Conservation (phyloP, 768 basidiomycete species). For the Rhodotorula taiwanensis region DNA sequence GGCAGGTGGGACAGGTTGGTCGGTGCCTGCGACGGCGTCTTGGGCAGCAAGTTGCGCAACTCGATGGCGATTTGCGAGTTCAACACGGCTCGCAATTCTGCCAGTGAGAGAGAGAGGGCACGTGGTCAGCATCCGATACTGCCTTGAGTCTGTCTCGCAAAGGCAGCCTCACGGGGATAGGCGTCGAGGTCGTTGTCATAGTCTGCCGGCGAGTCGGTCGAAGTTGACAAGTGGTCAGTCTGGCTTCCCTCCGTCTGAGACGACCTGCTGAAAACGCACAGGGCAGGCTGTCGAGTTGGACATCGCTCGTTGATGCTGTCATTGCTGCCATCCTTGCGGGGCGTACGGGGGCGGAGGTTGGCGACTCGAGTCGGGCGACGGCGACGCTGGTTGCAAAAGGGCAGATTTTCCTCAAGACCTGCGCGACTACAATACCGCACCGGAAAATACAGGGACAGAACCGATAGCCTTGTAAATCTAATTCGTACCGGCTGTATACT, state of each 20-base stretch:
- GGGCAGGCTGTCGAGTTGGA: constrained; percentile 5
- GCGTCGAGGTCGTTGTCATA: constrained; percentile 6
- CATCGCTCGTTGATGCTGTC: background rate
- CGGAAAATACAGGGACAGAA: no score
- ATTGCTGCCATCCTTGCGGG: background rate
- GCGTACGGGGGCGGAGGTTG: no score
- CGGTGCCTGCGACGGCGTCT: constrained; percentile 12
- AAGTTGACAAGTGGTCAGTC: background rate
- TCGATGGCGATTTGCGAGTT: constrained; percentile 36
- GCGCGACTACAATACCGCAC: no score
- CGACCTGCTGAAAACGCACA: background rate
- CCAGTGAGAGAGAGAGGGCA: no score
- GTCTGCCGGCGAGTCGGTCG: constrained; percentile 1
- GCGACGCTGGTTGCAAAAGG: no score
- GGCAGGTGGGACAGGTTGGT: constrained; percentile 32
- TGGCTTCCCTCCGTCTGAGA: background rate
- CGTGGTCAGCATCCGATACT: no score
- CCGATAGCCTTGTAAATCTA: no score
- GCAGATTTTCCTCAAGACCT: no score
- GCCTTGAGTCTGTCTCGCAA: no score
- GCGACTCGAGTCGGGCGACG: background rate
- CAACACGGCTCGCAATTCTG: constrained; percentile 31
- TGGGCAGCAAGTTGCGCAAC: constrained; percentile 32
- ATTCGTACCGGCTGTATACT: no score
- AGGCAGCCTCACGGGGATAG: background rate